Conservation (phyloP, 164 flowering plant species). For the Nymphaea colorata region DNA sequence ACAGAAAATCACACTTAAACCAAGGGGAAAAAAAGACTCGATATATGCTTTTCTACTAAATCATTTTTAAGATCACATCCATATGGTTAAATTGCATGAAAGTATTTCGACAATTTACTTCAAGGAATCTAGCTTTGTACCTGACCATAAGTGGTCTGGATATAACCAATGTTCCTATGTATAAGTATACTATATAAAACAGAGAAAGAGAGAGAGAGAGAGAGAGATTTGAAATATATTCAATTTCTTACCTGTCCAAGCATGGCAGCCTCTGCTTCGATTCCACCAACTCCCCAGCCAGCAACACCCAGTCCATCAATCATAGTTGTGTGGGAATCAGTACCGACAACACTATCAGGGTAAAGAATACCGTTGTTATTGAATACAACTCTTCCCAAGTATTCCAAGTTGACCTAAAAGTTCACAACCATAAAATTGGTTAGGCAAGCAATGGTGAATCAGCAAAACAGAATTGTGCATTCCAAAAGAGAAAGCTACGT, state of each 20-base stretch:
- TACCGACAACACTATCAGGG: constrained; percentile 95
- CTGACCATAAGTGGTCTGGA: no score
- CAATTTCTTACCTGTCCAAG: constrained; percentile 60
- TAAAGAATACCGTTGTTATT: constrained; percentile 71
- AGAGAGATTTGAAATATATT: no score
- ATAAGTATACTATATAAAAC: no score
- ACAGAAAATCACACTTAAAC: no score
- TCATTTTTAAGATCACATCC: no score
- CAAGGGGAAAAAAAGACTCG: no score
- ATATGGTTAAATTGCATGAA: no score
- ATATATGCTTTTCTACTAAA: no score
- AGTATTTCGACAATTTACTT: no score
- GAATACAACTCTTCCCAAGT: constrained; percentile 90
- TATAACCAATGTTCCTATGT: no score
- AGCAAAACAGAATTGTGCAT: neutral
- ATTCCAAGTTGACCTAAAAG: constrained; percentile 74
- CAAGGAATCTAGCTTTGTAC: no score
- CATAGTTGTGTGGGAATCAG: constrained; percentile 94
- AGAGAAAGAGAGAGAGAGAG: no score
- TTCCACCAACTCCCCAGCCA: constrained; percentile 98
- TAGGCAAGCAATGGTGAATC: neutral
- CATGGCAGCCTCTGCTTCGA: constrained; percentile 93
- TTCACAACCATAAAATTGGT: neutral
- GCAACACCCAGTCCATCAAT: constrained; percentile 87
- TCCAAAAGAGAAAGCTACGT: neutral